Evolutionary conservation across 345 rosid species (phyloP).

Genomic region (Toxicodendron radicans): DNA sequence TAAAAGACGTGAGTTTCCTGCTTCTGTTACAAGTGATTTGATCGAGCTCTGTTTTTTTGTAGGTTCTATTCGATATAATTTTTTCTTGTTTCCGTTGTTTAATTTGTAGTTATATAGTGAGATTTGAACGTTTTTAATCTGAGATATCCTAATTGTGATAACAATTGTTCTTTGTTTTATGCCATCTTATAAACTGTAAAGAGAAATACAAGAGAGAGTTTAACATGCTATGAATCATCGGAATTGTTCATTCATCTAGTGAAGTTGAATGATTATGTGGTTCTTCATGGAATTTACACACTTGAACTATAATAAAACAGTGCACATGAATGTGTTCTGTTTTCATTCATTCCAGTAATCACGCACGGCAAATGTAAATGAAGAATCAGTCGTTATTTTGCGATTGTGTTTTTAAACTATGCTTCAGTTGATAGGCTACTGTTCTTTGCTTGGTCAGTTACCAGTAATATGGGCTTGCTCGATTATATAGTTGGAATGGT

Average conservation of each 20-base stretch:
- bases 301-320: neutral
- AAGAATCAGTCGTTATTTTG: neutral
- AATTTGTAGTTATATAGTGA: neutral
- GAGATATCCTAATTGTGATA: neutral
- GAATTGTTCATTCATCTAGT: neutral
- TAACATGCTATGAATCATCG: neutral
- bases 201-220: neutral
- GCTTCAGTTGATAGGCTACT: neutral
- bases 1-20: slow-evolving; percentile 32
- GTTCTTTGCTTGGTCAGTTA: neutral
- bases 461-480: neutral
- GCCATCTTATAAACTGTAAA: neutral
- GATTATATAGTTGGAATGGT: neutral
- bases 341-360: neutral
- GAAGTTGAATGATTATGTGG: neutral
- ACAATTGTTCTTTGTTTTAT: neutral
- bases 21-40: neutral
- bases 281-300: neutral
- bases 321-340: neutral
- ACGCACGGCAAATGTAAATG: neutral
- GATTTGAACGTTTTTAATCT: neutral
- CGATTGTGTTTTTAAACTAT: neutral
- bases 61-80: neutral
- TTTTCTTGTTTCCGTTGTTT: neutral
- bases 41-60: neutral